A percentile compares a stretch with the other conserved stretches of the same genome.
phyloP scores from a whole-genome alignment of 495 filamentous ascomycete genomes.

The Penicillium diatomitis region DNA sequence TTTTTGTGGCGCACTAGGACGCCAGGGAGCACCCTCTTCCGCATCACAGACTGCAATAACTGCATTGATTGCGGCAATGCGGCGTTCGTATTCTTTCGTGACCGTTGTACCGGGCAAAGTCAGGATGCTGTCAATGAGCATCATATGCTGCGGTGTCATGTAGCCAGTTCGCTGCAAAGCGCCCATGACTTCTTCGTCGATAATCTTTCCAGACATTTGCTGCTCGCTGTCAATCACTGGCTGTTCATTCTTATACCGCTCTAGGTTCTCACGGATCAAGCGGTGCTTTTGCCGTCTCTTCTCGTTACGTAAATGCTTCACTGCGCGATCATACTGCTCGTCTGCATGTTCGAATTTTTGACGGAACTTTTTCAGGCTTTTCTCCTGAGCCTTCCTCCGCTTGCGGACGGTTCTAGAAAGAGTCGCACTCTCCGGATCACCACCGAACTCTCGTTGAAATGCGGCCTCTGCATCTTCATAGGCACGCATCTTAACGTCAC shows the following conservation, averaged over 20 bases:
- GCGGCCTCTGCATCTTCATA: slow-evolving; percentile 6
- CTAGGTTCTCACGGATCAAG: slow-evolving; percentile 16
- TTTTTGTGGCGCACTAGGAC: slow-evolving; percentile 4
- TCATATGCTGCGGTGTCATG: slow-evolving; percentile 17
- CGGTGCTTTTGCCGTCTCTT: slow-evolving; percentile 14
- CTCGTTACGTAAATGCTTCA: slow-evolving; percentile 14
- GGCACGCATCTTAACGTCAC: slow-evolving; percentile 6
- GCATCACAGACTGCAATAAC: slow-evolving; percentile 22
- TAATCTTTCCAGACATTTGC: slow-evolving; percentile 20
- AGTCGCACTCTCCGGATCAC: slow-evolving; percentile 2
- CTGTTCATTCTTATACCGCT: slow-evolving; percentile 24
- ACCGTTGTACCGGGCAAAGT: slow-evolving; percentile 14
- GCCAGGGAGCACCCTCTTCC: slow-evolving; percentile 16
- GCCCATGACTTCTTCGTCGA: slow-evolving; percentile 14
- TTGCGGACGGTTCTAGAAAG: too few species aligned
- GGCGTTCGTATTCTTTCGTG: slow-evolving; percentile 14
- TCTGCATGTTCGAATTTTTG: slow-evolving; percentile 9
- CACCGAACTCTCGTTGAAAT: slow-evolving; percentile 6
- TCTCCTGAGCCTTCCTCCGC: too few species aligned
- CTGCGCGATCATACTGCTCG: slow-evolving; percentile 11
- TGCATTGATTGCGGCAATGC: slow-evolving; percentile 19
- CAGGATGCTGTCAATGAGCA: slow-evolving; percentile 17
- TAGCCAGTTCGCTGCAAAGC: slow-evolving; percentile 11
- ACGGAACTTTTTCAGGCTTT: too few species aligned
- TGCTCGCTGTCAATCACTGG: slow-evolving; percentile 21